Conservation (phyloP, 2,329 filamentous ascomycete genomes). For the Clonostachys rhizophaga region DNA sequence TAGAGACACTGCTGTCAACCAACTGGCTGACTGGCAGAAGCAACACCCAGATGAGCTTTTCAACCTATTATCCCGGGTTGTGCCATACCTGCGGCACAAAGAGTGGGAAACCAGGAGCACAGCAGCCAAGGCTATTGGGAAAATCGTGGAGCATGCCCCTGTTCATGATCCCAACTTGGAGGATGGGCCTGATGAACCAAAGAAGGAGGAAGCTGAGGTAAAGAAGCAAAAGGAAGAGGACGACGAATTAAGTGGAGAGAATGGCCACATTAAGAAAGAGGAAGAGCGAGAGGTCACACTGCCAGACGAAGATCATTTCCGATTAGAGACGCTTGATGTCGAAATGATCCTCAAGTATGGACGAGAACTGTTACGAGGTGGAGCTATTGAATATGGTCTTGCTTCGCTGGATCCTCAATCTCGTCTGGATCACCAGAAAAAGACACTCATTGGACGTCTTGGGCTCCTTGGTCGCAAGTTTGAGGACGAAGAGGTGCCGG, state of each 20-base stretch:
- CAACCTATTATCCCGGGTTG: conserved; percentile 85
- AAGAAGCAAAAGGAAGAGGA: conserved; percentile 47
- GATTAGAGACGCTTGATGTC: conserved; percentile 72
- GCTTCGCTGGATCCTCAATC: conserved; percentile 77
- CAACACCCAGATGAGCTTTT: conserved; percentile 97
- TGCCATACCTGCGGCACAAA: conserved; percentile 92
- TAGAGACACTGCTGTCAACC: conserved; percentile 92
- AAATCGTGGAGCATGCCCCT: conserved; percentile 86
- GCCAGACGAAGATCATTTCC: conserved; percentile 60
- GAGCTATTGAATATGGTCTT: conserved; percentile 80
- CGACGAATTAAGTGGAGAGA: conserved; percentile 13
- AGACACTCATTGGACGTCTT: conserved; percentile 75
- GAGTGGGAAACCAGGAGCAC: conserved; percentile 96
- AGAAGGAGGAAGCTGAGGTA: conserved; percentile 36
- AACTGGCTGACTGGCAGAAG: conserved; percentile 96
- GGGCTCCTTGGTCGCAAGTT: conserved; percentile 81
- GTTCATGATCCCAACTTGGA: conserved; percentile 82
- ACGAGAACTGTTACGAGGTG: conserved; percentile 78
- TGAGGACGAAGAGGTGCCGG: conserved; percentile 72
- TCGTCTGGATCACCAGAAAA: conserved; percentile 83
- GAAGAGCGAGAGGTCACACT: conserved; percentile 31
- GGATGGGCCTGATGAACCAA: conserved; percentile 45
- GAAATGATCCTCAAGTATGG: conserved; percentile 76
- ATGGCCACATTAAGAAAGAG: conserved; percentile 49
- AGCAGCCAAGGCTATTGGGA: conserved; percentile 88